Conservation (phyloP, 163 green algal genomes). For the Volvox carteri region DNA sequence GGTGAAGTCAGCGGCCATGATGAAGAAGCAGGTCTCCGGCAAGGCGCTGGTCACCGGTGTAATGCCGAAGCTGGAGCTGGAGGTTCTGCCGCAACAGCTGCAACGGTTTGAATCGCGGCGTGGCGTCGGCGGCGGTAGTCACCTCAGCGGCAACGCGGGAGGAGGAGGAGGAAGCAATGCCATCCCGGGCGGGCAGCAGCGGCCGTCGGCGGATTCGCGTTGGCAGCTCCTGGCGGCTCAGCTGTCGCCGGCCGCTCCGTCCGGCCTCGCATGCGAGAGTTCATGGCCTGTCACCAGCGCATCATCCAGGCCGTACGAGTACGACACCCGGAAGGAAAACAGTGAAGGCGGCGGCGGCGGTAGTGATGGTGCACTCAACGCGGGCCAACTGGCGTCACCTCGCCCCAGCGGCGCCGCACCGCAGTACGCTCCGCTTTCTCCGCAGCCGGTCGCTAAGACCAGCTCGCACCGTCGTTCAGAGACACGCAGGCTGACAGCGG, state of each 20-base stretch:
- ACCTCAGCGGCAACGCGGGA: neutral
- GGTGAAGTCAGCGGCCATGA: neutral
- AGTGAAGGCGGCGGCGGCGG: neutral
- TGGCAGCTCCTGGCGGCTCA: too few species aligned
- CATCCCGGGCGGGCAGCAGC: too few species aligned
- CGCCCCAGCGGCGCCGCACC: neutral
- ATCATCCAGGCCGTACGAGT: neutral
- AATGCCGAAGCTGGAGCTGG: neutral
- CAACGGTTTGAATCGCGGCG: neutral
- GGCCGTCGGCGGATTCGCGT: too few species aligned
- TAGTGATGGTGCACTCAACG: too few species aligned
- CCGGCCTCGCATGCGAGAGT: too few species aligned
- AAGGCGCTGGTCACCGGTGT: constrained; percentile 6
- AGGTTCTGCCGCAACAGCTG: neutral
- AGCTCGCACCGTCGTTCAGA: constrained; percentile 3
- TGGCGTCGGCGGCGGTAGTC: too few species aligned
- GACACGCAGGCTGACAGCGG: neutral
- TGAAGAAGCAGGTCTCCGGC: neutral
- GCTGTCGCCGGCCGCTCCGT: too few species aligned
- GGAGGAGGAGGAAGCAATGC: neutral
- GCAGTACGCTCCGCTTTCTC: neutral
- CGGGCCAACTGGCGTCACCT: too few species aligned
- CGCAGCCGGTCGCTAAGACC: neutral
- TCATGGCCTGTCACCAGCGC: neutral
- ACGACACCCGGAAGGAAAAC: neutral